Conservation (phyloP, 495 filamentous ascomycete species). For the Aspergillus mulundensis region DNA sequence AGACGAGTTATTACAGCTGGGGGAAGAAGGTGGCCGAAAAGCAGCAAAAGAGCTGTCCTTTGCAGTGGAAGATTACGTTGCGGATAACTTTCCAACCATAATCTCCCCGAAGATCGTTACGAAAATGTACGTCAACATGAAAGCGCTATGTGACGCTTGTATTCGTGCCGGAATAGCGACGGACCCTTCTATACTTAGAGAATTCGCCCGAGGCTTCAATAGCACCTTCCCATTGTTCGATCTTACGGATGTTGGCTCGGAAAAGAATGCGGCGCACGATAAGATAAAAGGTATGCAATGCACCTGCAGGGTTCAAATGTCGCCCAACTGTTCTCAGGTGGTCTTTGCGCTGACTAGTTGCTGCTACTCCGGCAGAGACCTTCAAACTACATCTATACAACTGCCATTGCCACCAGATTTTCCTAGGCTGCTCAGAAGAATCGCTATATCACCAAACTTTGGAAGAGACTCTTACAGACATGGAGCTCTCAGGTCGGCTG, state of each 20-base stretch:
- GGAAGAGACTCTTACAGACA: conserved; percentile 54
- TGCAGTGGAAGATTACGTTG: conserved; percentile 47
- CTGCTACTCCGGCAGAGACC: conserved; percentile 50
- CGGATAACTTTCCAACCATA: conserved; percentile 43
- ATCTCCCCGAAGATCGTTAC: conserved; percentile 58
- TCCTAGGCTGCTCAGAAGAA: conserved; percentile 76
- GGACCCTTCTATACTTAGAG: conserved; percentile 49
- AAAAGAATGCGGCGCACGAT: conserved; percentile 65
- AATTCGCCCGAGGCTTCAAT: conserved; percentile 76
- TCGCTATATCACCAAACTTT: conserved; percentile 66
- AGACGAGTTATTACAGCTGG: conserved; percentile 58
- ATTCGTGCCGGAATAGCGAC: conserved; percentile 51
- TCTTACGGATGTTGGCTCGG: conserved; percentile 68
- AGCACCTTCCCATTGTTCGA: conserved; percentile 66
- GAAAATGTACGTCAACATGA: conserved; percentile 66
- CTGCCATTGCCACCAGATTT: conserved; percentile 74
- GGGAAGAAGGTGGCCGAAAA: conserved; percentile 64
- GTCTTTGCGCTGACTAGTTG: conserved; percentile 10
- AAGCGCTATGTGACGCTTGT: conserved; percentile 59
- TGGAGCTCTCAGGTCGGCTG: conserved; percentile 52
- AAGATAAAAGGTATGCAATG: conserved; percentile 66
- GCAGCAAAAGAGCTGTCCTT: conserved; percentile 61
- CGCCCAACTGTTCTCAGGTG: not conserved
- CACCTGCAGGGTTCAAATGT: not conserved
- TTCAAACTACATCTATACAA: conserved; percentile 64